Percentiles rank a stretch among this genome's conserved stretches.
phyloP scores from a whole-genome alignment of 139 green algal species.

The Gonium pectorale region DNA sequence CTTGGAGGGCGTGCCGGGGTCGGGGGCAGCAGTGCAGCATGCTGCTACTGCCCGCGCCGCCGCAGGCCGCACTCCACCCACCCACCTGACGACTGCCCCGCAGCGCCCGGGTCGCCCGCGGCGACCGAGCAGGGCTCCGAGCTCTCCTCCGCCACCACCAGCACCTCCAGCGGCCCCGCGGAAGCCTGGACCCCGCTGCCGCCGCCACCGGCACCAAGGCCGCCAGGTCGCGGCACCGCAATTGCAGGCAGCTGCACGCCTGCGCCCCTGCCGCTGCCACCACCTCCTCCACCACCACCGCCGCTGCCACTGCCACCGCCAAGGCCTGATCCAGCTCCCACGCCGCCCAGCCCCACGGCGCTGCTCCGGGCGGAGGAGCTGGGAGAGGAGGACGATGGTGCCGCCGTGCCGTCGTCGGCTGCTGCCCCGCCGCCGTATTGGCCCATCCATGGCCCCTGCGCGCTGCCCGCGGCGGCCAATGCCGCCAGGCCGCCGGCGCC shows the following conservation, averaged over 20 bases:
- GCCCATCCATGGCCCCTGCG: no score
- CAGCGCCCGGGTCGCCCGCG: no score
- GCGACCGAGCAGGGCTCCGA: no score
- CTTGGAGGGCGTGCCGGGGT: no score
- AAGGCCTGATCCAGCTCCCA: background rate
- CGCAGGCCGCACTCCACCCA: no score
- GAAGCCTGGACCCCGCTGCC: background rate
- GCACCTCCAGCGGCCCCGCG: no score
- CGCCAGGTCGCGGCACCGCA: background rate
- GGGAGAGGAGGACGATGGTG: background rate
- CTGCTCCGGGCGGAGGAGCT: background rate
- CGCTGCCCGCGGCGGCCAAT: background rate
- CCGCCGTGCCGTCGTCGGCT: background rate
- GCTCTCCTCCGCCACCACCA: no score
- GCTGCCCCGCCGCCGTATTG: background rate
- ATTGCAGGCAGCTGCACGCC: background rate
- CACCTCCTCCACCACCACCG: no score
- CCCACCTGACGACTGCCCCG: no score
- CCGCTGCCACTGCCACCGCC: background rate
- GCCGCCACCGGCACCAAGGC: background rate
- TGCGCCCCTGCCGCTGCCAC: no score
- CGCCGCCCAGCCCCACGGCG: background rate
- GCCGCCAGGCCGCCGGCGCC: background rate
- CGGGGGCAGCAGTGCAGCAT: no score
- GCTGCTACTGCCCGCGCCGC: no score